Base-by-base conservation (phyloP, 2,329 filamentous ascomycete species). In the Clonostachys rhizophaga region DNA sequence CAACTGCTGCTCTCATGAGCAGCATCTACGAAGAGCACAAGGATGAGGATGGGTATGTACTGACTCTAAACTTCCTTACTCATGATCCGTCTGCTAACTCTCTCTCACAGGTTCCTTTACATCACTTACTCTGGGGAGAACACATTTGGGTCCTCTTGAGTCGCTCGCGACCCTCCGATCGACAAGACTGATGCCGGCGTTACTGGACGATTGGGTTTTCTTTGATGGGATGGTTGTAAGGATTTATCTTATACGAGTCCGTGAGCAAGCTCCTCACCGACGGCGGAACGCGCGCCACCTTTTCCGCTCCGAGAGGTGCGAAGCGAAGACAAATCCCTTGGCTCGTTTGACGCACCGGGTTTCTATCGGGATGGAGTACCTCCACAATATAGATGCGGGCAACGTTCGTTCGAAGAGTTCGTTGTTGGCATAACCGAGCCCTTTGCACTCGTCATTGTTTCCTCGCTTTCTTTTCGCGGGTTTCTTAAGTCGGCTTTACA, bases 11-110 rank as follows among this genome's bases (percentile, higher is more conserved):
- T 50, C 83, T 99, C 46, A 99, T 99, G 94, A 96, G 91, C 78
- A 95, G 89, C 70, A 97, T 99, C 74, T 99, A 99, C 70, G 94
- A 99, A 72, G 92, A 97, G 72, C 94, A 99, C 83, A 97, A 99
- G 79, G 83, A 86, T 56, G 81, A 86, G 66, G 83, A 87, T 61
- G 82, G 82, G 76, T 86, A 73, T 47, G 74, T 68, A 47, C 9
- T n/a, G 17, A 11, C 4, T 11, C 12, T 4, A 39, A 4, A 16
- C 37, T 30, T 34, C 44, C 34, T 10, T 36, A 37, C 11, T 14
- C 14, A 11, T 14, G 17, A 2, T 39, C 14, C 17, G 10, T 16
- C 36, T 18, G 14, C 24, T 12, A 43, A 20, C 33, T 12, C 9
- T 35, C 14, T 40, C 4, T 24, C 34, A 37, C 62, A 91, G 89